phyloP scores from a whole-genome alignment of 23 red algal species.

The Gracilaria caudata region DNA sequence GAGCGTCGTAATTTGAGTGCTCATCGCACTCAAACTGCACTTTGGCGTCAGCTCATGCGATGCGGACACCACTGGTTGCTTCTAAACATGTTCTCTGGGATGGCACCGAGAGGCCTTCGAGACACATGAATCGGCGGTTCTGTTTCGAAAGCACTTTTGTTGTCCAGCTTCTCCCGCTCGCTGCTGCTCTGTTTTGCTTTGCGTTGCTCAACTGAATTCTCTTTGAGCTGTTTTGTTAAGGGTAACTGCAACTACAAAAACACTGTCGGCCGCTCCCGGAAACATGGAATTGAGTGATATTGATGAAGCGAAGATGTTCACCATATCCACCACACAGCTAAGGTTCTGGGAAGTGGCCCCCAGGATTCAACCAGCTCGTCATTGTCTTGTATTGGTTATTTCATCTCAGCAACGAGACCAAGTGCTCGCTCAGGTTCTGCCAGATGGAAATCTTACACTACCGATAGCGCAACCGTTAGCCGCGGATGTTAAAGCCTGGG shows the following conservation, averaged over 20 bases:
- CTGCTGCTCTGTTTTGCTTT: background rate
- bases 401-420: background rate
- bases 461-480: background rate
- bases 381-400: constrained; percentile 6
- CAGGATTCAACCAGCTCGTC: background rate
- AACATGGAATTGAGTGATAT: constrained; percentile 7
- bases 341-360: background rate
- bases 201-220: background rate
- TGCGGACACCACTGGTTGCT: background rate
- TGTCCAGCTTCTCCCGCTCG: background rate
- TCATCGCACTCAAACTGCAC: background rate
- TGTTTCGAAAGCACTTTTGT: background rate
- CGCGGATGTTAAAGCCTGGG: background rate
- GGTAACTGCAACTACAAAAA: background rate
- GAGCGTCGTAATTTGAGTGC: constrained; percentile 17
- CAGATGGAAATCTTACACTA: background rate
- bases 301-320: constrained; percentile 1
- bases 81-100: background rate
- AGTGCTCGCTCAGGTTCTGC: constrained; percentile 1
- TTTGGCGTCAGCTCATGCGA: background rate
- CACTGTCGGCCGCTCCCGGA: background rate
- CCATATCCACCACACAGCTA: background rate
- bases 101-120: background rate
- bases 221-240: background rate
- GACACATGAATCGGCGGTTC: background rate